A percentile compares a stretch with the other conserved stretches of the same genome.
Conservation (phyloP, 768 basidiomycete species). For the Phanerochaete sordida region DNA sequence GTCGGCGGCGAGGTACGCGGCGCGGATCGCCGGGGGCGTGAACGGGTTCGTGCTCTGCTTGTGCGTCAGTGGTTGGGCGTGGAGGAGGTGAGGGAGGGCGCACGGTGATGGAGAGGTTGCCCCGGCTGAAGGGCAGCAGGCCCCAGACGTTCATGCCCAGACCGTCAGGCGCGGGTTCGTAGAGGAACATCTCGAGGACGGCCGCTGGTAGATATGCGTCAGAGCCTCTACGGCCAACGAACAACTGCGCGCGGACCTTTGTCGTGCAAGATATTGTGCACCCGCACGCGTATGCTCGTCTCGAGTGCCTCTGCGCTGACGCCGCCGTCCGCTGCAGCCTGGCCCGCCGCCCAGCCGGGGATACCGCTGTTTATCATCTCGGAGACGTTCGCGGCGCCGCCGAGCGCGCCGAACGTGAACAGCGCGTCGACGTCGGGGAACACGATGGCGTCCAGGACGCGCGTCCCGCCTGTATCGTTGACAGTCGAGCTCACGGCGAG, state of each 20-base stretch:
- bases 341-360: background rate
- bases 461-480: background rate
- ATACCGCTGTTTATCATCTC: background rate
- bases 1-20: slow-evolving; percentile 48
- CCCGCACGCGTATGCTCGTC: slow-evolving; percentile 40
- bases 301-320: slow-evolving; percentile 29
- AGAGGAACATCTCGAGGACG: background rate
- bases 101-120: slow-evolving; percentile 45
- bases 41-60: slow-evolving; percentile 43
- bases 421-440: slow-evolving; percentile 49
- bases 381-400: background rate
- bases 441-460: slow-evolving; percentile 40
- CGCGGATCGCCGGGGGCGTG: slow-evolving; percentile 42
- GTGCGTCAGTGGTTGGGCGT: slow-evolving; percentile 33
- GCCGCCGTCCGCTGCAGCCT: background rate
- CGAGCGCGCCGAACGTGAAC: slow-evolving; percentile 33
- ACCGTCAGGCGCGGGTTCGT: slow-evolving; percentile 14
- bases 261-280: slow-evolving; percentile 44
- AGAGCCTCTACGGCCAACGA: slow-evolving; percentile 24
- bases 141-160: slow-evolving; percentile 51
- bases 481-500: background rate
- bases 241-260: slow-evolving; percentile 32
- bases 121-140: slow-evolving; percentile 53
- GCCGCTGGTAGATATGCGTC: background rate
- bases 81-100: background rate